phyloP scores from a whole-genome alignment of 805 yeast genomes.

The Candida tammaniensis region DNA sequence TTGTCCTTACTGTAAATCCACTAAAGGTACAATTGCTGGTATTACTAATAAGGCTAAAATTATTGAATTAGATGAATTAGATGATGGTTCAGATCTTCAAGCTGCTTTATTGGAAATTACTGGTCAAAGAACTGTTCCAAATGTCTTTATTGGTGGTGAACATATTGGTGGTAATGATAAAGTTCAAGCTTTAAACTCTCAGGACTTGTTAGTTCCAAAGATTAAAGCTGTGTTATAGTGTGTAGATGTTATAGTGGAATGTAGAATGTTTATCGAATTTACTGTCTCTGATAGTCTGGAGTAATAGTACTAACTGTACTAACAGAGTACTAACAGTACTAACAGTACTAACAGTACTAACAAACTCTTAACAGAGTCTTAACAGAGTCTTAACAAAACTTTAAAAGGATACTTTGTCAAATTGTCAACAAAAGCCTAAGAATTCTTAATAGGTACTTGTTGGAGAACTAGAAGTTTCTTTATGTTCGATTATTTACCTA shows the following conservation, averaged over 20 bases:
- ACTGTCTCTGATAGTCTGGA: too few species aligned
- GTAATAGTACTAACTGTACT: too few species aligned
- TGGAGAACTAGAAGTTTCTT: too few species aligned
- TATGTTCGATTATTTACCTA: too few species aligned
- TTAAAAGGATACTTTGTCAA: too few species aligned
- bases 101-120: conserved; percentile 72
- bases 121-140: conserved; percentile 93
- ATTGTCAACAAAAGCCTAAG: too few species aligned
- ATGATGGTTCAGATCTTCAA: conserved; percentile 82
- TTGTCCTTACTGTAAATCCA: conserved; percentile 42
- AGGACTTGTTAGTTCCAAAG: conserved; percentile 53
- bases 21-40: conserved; percentile 39
- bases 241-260: neutral
- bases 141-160: conserved; percentile 82
- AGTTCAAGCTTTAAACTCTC: conserved; percentile 64
- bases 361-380: too few species aligned
- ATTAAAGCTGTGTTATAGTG: conserved; percentile 37
- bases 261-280: too few species aligned
- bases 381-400: too few species aligned
- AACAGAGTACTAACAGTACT: too few species aligned
- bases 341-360: too few species aligned
- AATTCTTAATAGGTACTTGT: too few species aligned
- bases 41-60: conserved; percentile 47
- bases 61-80: conserved; percentile 51
- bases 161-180: conserved; percentile 97